Percentiles rank a stretch among this genome's conserved stretches.
Evolutionary conservation across 805 yeast species (phyloP).

Genomic region (Candida yuanshanica): DNA sequence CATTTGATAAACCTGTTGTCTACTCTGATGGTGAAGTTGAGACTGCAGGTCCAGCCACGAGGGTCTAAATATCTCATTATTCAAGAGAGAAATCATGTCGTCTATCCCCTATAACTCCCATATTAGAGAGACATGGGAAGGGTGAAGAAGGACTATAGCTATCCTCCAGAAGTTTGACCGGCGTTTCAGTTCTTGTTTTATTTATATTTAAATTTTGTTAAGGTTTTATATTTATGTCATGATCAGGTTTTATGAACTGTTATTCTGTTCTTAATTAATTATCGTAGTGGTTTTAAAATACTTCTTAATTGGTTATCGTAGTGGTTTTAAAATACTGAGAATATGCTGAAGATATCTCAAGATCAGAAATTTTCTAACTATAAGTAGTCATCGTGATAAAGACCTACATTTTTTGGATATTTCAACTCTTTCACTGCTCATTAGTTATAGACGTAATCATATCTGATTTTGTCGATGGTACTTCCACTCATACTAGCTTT

Average conservation of each 20-base stretch:
- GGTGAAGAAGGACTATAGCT: too few relatives aligned
- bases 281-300: too few relatives aligned
- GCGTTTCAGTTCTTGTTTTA: not conserved
- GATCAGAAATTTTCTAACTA: too few relatives aligned
- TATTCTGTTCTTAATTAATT: not conserved
- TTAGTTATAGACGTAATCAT: slow-evolving; percentile 49
- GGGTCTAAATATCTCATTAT: slow-evolving; percentile 11
- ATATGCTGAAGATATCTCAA: too few relatives aligned
- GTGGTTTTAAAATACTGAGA: not conserved
- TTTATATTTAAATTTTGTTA: not conserved
- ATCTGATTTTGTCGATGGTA: slow-evolving; percentile 46
- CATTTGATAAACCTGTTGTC: slow-evolving; percentile 21
- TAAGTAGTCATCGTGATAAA: too few relatives aligned
- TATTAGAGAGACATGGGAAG: too few relatives aligned
- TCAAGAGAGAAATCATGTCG: not conserved
- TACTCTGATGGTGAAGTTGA: slow-evolving; percentile 27
- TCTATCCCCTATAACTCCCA: too few relatives aligned
- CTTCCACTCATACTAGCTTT: slow-evolving; percentile 69
- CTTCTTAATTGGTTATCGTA: too few relatives aligned
- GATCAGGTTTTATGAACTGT: not conserved
- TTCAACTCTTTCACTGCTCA: too few relatives aligned
- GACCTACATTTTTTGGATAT: too few relatives aligned
- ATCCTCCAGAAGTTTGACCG: too few relatives aligned
- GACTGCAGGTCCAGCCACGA: slow-evolving; percentile 25
- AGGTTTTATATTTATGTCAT: too few relatives aligned